Evolutionary conservation across 148 eudicot genomes (phyloP).

Genomic region (Heliosperma pusillum): DNA sequence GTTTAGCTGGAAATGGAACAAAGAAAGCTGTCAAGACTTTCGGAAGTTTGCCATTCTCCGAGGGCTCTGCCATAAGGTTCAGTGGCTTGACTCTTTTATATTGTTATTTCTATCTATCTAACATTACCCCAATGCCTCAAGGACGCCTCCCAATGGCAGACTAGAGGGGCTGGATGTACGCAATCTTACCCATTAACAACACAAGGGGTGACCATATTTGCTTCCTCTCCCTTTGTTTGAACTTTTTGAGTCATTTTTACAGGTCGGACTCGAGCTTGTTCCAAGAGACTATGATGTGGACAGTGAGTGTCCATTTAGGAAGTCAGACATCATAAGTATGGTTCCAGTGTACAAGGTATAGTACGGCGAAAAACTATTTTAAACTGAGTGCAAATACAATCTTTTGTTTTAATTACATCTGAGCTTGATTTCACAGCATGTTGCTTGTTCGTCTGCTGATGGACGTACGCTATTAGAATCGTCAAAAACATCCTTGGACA

Average conservation of each 20-base stretch:
- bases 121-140: not conserved
- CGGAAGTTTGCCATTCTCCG: slow-evolving; percentile 90
- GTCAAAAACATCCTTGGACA: slow-evolving; percentile 91
- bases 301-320: slow-evolving; percentile 62
- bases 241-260: slow-evolving; percentile 19
- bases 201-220: too few species aligned
- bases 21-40: slow-evolving; percentile 51
- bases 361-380: slow-evolving; percentile 1
- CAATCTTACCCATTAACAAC: too few species aligned
- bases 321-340: slow-evolving; percentile 76
- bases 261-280: slow-evolving; percentile 91
- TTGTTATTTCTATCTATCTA: not conserved
- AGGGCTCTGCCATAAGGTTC: slow-evolving; percentile 92
- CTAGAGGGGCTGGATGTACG: not conserved
- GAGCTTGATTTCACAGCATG: slow-evolving; percentile 53
- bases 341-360: slow-evolving; percentile 80
- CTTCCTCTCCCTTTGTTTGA: too few species aligned
- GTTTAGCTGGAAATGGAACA: slow-evolving; percentile 77
- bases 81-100: not conserved
- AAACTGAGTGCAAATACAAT: slow-evolving; percentile 3
- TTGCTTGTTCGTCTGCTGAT: slow-evolving; percentile 96
- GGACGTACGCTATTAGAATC: slow-evolving; percentile 89
- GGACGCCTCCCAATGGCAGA: not conserved
- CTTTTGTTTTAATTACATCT: slow-evolving; percentile 25
- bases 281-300: slow-evolving; percentile 92